Evolutionary conservation across 2,329 filamentous ascomycete genomes (phyloP).

Genomic region (Phaeoacremonium minimum): DNA sequence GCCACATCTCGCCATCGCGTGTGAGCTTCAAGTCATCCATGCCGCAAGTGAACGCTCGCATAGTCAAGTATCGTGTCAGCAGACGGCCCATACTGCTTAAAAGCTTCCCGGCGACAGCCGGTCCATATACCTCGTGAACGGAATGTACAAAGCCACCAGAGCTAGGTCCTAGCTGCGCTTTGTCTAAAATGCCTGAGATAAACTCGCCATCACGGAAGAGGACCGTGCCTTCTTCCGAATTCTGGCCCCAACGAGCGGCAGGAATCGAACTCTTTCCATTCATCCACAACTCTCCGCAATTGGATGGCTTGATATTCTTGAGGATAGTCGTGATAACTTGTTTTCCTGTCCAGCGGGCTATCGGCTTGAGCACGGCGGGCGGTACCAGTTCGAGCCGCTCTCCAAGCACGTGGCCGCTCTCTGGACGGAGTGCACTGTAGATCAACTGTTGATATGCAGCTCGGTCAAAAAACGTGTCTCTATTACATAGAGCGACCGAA

Average conservation of each 20-base stretch:
- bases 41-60: conserved; percentile 94
- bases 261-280: conserved; percentile 74
- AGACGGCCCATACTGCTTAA: conserved; percentile 87
- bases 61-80: conserved; percentile 83
- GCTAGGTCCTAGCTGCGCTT: conserved; percentile 86
- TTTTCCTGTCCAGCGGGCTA: conserved; percentile 87
- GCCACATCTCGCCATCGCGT: conserved; percentile 66
- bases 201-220: conserved; percentile 84
- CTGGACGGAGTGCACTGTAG: conserved; percentile 83
- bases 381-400: conserved; percentile 77
- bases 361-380: conserved; percentile 79
- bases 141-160: conserved; percentile 86
- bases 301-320: conserved; percentile 80
- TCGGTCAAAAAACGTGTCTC: conserved; percentile 84
- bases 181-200: conserved; percentile 88
- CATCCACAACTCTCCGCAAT: conserved; percentile 74
- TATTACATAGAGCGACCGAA: conserved; percentile 82
- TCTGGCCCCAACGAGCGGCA: conserved; percentile 71
- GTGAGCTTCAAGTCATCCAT: conserved; percentile 94
- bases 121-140: conserved; percentile 89
- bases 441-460: conserved; percentile 92
- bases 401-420: conserved; percentile 80
- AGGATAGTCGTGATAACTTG: conserved; percentile 90
- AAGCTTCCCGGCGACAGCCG: conserved; percentile 78
- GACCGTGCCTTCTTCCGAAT: conserved; percentile 76